A percentile compares a stretch with the other conserved stretches of the same genome.
These are phyloP conservation scores for Cytospora mali DNA, from an alignment of 2,329 filamentous ascomycete genomes.

Conservation along the genomic window DNA sequence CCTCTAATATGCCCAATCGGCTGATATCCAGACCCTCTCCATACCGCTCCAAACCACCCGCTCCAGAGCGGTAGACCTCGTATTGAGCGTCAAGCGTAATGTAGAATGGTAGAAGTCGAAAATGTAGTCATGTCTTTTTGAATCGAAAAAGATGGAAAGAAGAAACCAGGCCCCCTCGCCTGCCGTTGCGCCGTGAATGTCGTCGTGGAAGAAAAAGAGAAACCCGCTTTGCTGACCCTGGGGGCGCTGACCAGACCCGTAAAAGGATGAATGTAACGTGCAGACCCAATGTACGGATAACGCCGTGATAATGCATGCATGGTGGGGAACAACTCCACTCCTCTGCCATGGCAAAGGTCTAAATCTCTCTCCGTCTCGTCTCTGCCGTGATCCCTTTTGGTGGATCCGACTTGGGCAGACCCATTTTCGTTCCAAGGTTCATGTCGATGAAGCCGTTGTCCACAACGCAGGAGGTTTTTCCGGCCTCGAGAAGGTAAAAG, in stretches of 20 bases:
- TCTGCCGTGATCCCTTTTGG: constrained; percentile 7
- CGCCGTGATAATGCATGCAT: constrained; percentile 19
- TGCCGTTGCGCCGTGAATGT: constrained; percentile 16
- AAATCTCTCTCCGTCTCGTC: constrained; percentile 3
- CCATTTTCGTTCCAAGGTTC: background rate
- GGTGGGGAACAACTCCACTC: constrained; percentile 8
- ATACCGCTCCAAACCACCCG: background rate
- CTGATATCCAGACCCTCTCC: background rate
- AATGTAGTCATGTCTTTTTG: constrained; percentile 4
- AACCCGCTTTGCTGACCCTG: background rate
- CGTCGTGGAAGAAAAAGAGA: constrained; percentile 5
- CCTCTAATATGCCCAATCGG: background rate
- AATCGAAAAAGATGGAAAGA: background rate
- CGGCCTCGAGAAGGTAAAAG: background rate
- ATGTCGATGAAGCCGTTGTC: background rate
- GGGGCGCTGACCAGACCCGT: constrained; percentile 10
- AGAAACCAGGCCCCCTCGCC: background rate
- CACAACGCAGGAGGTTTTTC: background rate
- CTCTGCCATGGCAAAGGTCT: constrained; percentile 16
- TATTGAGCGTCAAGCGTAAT: background rate
- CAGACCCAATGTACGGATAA: constrained; percentile 15
- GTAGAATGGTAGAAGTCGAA: background rate
- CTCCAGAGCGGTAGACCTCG: background rate
- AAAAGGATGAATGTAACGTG: constrained; percentile 9
- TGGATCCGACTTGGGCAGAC: constrained; percentile 5